Evolutionary conservation across 2,329 filamentous ascomycete species (phyloP).

Genomic region (Podosphaera xanthii): DNA sequence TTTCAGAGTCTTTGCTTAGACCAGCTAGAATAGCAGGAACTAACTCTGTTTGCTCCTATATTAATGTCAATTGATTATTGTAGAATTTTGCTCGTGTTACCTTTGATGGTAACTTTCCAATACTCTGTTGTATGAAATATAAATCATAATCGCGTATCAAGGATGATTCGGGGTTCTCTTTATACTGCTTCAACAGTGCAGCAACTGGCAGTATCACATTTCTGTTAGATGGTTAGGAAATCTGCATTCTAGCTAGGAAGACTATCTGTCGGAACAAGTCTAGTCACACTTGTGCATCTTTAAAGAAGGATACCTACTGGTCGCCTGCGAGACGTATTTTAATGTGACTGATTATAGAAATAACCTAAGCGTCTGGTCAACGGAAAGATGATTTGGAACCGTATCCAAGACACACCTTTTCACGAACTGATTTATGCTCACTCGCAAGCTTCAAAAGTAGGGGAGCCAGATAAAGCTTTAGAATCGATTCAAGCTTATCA

Average conservation of each 20-base stretch:
- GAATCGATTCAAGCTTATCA: slow-evolving; percentile 52
- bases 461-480: slow-evolving; percentile 60
- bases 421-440: slow-evolving; percentile 55
- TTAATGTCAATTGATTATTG: slow-evolving; percentile 11
- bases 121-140: slow-evolving; percentile 69
- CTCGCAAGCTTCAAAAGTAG: slow-evolving; percentile 72
- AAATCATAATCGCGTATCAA: slow-evolving; percentile 77
- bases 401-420: slow-evolving; percentile 30
- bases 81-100: slow-evolving; percentile 15
- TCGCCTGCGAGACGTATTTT: slow-evolving; percentile 27
- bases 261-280: not conserved
- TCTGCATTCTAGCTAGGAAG: not conserved
- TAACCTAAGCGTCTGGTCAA: slow-evolving; percentile 22
- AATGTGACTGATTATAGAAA: slow-evolving; percentile 48
- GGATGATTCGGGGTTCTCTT: slow-evolving; percentile 40
- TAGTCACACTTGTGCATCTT: not conserved
- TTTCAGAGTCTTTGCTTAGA: slow-evolving; percentile 35
- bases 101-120: slow-evolving; percentile 31
- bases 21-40: slow-evolving; percentile 48
- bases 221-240: slow-evolving; percentile 11
- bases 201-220: slow-evolving; percentile 57
- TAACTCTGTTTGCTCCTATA: slow-evolving; percentile 43
- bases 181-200: slow-evolving; percentile 76
- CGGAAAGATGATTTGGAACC: slow-evolving; percentile 1
- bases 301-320: slow-evolving; percentile 12